A percentile compares a stretch with the other conserved stretches of the same genome.
Evolutionary conservation across 805 yeast genomes (phyloP).

Genomic region (Candida koratica): DNA sequence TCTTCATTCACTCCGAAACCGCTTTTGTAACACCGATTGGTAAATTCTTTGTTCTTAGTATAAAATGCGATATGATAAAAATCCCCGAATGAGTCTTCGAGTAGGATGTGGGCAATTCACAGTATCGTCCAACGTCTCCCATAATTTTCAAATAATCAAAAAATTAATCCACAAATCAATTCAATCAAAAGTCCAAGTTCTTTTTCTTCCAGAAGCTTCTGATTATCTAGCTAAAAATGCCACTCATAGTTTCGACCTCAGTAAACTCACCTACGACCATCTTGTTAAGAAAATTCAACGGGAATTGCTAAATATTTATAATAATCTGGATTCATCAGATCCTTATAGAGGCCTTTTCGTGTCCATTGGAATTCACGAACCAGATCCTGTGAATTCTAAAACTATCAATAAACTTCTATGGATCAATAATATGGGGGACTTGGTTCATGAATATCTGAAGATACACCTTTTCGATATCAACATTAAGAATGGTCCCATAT

Average conservation of each 20-base stretch:
- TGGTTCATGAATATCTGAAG: slow-evolving; percentile 72
- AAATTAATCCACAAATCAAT: slow-evolving; percentile 64
- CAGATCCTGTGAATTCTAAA: slow-evolving; percentile 43
- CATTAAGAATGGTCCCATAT: slow-evolving; percentile 73
- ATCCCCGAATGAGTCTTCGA: slow-evolving; percentile 6
- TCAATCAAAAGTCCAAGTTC: slow-evolving; percentile 53
- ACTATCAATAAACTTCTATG: slow-evolving; percentile 67
- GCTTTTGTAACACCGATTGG: too few relatives aligned
- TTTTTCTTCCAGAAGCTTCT: slow-evolving; percentile 91
- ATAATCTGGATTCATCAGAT: slow-evolving; percentile 11
- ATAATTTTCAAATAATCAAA: slow-evolving; percentile 58
- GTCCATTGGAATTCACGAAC: slow-evolving; percentile 88
- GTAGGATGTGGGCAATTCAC: slow-evolving; percentile 64
- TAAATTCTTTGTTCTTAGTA: background rate
- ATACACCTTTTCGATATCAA: slow-evolving; percentile 88
- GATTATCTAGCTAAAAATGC: slow-evolving; percentile 79
- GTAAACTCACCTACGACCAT: slow-evolving; percentile 34
- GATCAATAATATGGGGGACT: slow-evolving; percentile 60
- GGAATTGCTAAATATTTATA: slow-evolving; percentile 40
- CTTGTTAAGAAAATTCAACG: slow-evolving; percentile 43
- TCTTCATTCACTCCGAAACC: too few relatives aligned
- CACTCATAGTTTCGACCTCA: slow-evolving; percentile 59
- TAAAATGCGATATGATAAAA: slow-evolving; percentile 5
- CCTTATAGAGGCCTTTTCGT: slow-evolving; percentile 51
- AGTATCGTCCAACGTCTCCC: slow-evolving; percentile 58